Conservation (phyloP, 306 rosid species). For the Fragaria nilgerrensis region DNA sequence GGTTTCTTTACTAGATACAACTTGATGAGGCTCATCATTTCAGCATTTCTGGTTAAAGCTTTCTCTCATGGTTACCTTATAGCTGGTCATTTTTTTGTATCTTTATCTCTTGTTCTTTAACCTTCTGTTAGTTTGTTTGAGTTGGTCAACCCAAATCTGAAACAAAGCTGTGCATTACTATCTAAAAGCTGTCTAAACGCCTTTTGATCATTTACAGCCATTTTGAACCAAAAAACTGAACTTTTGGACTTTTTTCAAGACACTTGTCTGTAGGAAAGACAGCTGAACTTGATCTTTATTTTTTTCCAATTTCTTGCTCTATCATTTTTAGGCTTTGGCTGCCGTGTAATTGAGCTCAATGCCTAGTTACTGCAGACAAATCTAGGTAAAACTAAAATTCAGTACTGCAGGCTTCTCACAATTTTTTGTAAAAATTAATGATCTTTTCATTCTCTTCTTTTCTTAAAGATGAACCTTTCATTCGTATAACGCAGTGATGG, state of each 20-base stretch:
- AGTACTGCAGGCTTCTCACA: no score
- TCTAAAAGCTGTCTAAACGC: background rate
- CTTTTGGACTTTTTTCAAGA: no score
- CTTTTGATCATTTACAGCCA: background rate
- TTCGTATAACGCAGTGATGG: no score
- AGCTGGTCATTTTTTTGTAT: background rate
- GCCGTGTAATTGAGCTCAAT: no score
- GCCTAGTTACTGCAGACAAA: no score
- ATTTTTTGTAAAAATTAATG: no score
- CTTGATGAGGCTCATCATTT: conserved; percentile 4
- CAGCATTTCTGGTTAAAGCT: conserved; percentile 6
- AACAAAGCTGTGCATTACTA: background rate
- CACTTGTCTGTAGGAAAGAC: background rate
- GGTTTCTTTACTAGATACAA: conserved; percentile 16
- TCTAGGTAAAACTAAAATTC: no score
- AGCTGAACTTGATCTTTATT: background rate
- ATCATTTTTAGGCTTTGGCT: background rate
- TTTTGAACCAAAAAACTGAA: background rate
- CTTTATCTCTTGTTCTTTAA: background rate
- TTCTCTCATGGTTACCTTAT: background rate
- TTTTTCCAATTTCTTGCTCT: no score
- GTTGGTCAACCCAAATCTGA: background rate
- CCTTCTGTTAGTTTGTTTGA: background rate
- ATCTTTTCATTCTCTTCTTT: no score
- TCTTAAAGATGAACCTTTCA: no score